These are phyloP conservation scores for Takakia lepidozioides DNA, from an alignment of 225 moss, liverwort and hornwort species.

Conservation along the genomic window DNA sequence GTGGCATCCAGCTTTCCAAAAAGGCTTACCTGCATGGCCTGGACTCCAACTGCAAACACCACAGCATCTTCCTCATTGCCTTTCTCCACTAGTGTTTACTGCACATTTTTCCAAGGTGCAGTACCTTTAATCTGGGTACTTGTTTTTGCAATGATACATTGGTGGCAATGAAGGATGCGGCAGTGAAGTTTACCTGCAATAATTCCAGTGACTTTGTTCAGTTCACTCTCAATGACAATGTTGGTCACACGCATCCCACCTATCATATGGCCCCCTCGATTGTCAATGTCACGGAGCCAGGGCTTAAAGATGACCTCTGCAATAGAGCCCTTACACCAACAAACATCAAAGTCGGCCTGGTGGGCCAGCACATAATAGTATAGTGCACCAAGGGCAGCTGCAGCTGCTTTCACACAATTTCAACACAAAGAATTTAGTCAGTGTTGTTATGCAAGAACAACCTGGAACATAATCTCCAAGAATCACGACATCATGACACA, in stretches of 20 bases:
- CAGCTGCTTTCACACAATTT: constrained; percentile 22
- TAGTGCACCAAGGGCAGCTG: constrained; percentile 39
- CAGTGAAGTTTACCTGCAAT: constrained; percentile 55
- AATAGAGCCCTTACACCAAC: constrained; percentile 58
- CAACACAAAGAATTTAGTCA: neutral
- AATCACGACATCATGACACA: too few relatives aligned
- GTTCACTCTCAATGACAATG: constrained; percentile 29
- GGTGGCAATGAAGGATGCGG: too few relatives aligned
- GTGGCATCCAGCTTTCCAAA: too few relatives aligned
- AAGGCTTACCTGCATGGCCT: constrained; percentile 54
- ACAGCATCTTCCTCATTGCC: constrained; percentile 11
- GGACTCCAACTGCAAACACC: constrained; percentile 50
- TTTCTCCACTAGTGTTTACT: constrained; percentile 37
- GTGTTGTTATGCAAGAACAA: too few relatives aligned
- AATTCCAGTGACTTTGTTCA: constrained; percentile 44
- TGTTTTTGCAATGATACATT: too few relatives aligned
- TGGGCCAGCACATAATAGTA: constrained; percentile 44
- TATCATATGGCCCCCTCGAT: constrained; percentile 41
- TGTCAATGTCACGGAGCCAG: constrained; percentile 41
- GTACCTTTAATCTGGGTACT: too few relatives aligned
- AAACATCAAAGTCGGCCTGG: constrained; percentile 64
- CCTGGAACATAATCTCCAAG: too few relatives aligned
- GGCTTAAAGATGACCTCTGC: constrained; percentile 59
- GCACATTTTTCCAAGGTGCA: constrained; percentile 23
- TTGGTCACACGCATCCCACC: constrained; percentile 47